These are phyloP conservation scores for Fraxinus excelsior DNA, from an alignment of 257 asterid genomes.

Conservation along the genomic window DNA sequence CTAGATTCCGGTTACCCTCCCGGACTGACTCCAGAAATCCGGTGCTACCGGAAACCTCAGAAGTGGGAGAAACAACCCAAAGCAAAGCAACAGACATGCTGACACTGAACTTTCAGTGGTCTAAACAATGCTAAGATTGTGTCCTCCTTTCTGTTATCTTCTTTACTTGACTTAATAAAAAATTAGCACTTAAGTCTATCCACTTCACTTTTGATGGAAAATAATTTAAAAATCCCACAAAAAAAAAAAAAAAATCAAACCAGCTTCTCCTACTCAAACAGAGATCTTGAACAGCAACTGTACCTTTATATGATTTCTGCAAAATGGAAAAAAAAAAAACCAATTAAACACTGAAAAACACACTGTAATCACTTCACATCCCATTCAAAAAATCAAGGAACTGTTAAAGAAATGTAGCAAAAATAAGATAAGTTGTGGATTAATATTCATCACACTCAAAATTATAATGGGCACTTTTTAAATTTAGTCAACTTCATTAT, in stretches of 20 bases:
- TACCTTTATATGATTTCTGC: background rate
- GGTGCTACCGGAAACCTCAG: constrained; percentile 50
- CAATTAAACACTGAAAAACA: background rate
- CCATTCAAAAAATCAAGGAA: background rate
- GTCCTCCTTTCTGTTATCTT: constrained; percentile 22
- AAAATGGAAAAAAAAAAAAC: background rate
- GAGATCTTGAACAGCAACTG: constrained; percentile 2
- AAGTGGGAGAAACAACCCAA: constrained; percentile 70
- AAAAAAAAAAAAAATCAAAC: background rate
- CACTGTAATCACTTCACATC: background rate
- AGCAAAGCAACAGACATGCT: constrained; percentile 78
- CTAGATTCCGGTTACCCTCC: constrained; percentile 48
- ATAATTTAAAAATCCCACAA: background rate
- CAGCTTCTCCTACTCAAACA: background rate
- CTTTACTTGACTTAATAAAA: background rate
- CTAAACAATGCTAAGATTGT: constrained; percentile 29
- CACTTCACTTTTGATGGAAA: background rate
- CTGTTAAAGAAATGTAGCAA: background rate
- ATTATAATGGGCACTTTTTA: background rate
- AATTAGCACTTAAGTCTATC: background rate
- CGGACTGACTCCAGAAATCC: constrained; percentile 58
- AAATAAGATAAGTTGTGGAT: background rate
- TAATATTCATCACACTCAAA: background rate
- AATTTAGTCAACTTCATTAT: constrained; percentile 42
- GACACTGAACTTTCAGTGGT: constrained; percentile 22